Evolutionary conservation across 179 eudicot species (phyloP), one percentile per base, ranked within the genome.

Genomic region (Pouteria campechiana): DNA sequence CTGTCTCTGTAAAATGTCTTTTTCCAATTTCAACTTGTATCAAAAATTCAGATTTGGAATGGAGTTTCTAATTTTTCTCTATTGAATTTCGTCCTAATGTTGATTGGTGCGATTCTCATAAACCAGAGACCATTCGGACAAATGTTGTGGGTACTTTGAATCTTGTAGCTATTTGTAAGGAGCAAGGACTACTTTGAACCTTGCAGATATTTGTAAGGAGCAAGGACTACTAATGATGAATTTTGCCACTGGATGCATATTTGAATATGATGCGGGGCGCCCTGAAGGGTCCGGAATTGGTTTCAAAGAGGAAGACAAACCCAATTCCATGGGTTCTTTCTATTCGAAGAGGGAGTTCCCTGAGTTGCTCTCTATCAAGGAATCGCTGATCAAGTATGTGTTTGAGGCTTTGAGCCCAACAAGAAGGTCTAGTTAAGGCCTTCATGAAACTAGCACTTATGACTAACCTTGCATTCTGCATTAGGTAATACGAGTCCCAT

Each of bases 101-200:
- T 31, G 96, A 87, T 63, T 83, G 96, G 96, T 87, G 96, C 50
- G 96, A 87, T 48, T 49, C 79, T 36, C 96, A 87, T 46, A 87
- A 79, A 55, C 31, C 87, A 5, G 96, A 86, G 61, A 86, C 96
- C 2, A 82, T 86, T 44, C 83, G 96, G 2, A 46, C 86, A 28
- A 86, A 87, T 70, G 96, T 87, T 48, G 72, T 68, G 28, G 96
- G 96, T 33, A 87, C 96, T 0, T 63, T 87, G 57, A 87, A 63
- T 44, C 61, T 87, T 32, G 96, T 93, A 11, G 93, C 82, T 59
- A 81, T 72, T 11, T 87, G 96, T 75, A 65, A 57, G 50, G 93
- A 87, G 46, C 47, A 74, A 3, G 93, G 94, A n/a, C n/a, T 33
- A 87, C 96, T 0, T 63, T 87, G 57, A 87, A 63, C 46, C 61